Conservation (phyloP, 2,329 filamentous ascomycete species). For the Thermothelomyces thermophilus region DNA sequence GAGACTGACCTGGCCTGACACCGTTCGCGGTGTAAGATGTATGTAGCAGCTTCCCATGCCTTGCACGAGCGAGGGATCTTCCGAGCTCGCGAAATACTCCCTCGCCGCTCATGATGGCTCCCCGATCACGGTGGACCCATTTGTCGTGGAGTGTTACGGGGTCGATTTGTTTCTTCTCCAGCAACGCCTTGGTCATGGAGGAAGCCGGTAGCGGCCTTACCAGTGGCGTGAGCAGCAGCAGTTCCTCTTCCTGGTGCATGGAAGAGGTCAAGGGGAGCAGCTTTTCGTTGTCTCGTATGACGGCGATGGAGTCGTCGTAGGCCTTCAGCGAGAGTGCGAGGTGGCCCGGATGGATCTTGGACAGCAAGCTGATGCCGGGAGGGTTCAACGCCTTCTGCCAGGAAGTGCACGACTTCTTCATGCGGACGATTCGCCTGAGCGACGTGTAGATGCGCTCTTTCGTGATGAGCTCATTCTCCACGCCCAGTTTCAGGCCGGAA, state of each 20-base stretch:
- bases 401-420: slow-evolving; percentile 81
- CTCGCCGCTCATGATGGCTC: slow-evolving; percentile 80
- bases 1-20: slow-evolving; percentile 59
- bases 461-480: slow-evolving; percentile 85
- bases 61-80: slow-evolving; percentile 74
- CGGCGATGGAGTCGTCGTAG: slow-evolving; percentile 88
- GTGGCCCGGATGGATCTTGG: slow-evolving; percentile 76
- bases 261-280: slow-evolving; percentile 76
- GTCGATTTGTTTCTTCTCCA: slow-evolving; percentile 43
- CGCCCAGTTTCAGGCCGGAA: slow-evolving; percentile 77
- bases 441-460: slow-evolving; percentile 75
- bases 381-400: slow-evolving; percentile 92
- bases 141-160: slow-evolving; percentile 42
- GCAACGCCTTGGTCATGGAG: slow-evolving; percentile 65
- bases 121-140: slow-evolving; percentile 52
- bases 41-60: slow-evolving; percentile 81
- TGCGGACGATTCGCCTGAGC: slow-evolving; percentile 64
- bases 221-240: slow-evolving; percentile 81
- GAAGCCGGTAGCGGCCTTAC: slow-evolving; percentile 91
- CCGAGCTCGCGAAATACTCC: slow-evolving; percentile 87
- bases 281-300: slow-evolving; percentile 83
- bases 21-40: slow-evolving; percentile 95
- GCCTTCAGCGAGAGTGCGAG: slow-evolving; percentile 73
- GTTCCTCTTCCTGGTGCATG: slow-evolving; percentile 76
- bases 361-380: slow-evolving; percentile 67